These are phyloP conservation scores for Tetradesmus lagerheimii DNA, from an alignment of 139 green algal genomes.

Conservation along the genomic window DNA sequence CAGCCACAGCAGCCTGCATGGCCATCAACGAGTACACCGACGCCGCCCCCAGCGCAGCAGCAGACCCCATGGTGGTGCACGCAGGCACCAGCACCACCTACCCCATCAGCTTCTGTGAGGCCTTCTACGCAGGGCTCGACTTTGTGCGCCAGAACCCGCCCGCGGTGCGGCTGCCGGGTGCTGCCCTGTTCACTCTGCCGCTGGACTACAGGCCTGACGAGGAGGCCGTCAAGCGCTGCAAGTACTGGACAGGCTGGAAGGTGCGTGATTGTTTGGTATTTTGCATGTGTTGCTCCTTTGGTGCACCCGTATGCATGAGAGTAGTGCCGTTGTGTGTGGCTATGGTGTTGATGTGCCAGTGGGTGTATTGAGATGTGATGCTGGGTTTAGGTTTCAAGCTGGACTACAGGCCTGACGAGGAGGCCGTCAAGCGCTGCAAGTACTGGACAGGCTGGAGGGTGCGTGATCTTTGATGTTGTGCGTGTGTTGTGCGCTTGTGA, in stretches of 20 bases:
- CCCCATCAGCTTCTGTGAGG: slow-evolving; percentile 42
- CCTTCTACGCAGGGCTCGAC: slow-evolving; percentile 5
- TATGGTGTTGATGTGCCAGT: too few relatives aligned
- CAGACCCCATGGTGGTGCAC: not conserved
- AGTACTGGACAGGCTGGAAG: slow-evolving; percentile 39
- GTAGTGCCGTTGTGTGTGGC: too few relatives aligned
- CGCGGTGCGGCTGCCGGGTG: slow-evolving; percentile 19
- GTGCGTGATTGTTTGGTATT: not conserved
- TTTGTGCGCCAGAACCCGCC: slow-evolving; percentile 27
- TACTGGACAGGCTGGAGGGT: slow-evolving; percentile 30
- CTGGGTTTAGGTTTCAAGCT: too few relatives aligned
- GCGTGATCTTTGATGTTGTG: not conserved
- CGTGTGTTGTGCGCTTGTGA: not conserved
- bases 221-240: not conserved
- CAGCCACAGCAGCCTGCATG: slow-evolving; percentile 26
- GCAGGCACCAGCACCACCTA: slow-evolving; percentile 49
- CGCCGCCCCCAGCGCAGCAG: not conserved
- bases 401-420: slow-evolving; percentile 2
- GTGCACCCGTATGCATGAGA: too few relatives aligned
- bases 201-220: slow-evolving; percentile 29
- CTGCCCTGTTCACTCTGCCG: not conserved
- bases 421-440: not conserved
- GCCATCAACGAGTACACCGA: slow-evolving; percentile 21
- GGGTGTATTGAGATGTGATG: too few relatives aligned
- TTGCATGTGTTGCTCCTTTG: too few relatives aligned